phyloP scores from a whole-genome alignment of 305 asterid genomes.

The Ajuga reptans region DNA sequence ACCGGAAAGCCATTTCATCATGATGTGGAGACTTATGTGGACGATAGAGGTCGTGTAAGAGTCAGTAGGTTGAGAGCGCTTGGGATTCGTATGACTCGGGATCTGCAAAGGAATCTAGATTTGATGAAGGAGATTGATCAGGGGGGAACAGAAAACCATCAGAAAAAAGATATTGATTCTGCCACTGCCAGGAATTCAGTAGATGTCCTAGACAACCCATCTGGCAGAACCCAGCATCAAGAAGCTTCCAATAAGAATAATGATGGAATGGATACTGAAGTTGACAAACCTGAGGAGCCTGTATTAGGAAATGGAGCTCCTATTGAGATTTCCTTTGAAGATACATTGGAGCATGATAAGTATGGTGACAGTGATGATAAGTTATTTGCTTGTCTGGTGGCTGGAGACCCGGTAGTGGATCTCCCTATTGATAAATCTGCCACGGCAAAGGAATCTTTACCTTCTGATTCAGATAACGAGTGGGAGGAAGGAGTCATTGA shows the following conservation, averaged over 20 bases:
- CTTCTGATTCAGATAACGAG: constrained; percentile 51
- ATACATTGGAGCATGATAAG: constrained; percentile 29
- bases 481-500: constrained; percentile 65
- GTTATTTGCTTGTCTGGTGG: constrained; percentile 63
- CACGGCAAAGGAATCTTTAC: constrained; percentile 30
- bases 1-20: constrained; percentile 40
- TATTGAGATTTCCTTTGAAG: constrained; percentile 77
- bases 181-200: constrained; percentile 17
- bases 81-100: constrained; percentile 97
- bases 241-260: constrained; percentile 29
- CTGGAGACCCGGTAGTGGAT: constrained; percentile 47
- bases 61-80: constrained; percentile 82
- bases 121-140: constrained; percentile 77
- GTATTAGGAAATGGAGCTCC: constrained; percentile 37
- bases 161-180: constrained; percentile 21
- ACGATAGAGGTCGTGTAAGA: constrained; percentile 78
- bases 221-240: constrained; percentile 25
- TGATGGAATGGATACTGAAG: constrained; percentile 25
- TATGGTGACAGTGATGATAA: constrained; percentile 47
- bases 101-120: constrained; percentile 88
- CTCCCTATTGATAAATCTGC: constrained; percentile 39
- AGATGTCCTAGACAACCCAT: constrained; percentile 28
- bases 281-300: constrained; percentile 26
- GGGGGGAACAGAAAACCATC: constrained; percentile 30
- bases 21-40: constrained; percentile 80